Evolutionary conservation across 345 rosid species (phyloP).

Genomic region (Citrus unshiu): DNA sequence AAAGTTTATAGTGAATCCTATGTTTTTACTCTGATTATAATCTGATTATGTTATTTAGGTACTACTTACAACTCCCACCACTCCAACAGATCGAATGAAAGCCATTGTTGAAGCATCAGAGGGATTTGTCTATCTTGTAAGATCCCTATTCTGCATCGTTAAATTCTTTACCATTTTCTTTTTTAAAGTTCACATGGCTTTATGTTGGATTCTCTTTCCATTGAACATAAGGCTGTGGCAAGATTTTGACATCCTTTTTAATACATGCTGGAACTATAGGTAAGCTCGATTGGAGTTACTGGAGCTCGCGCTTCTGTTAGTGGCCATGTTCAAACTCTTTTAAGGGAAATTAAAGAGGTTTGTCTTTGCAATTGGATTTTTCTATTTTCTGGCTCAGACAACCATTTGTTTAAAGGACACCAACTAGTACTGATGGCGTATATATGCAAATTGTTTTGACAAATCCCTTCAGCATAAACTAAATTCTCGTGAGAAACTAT

Average conservation of each 20-base stretch:
- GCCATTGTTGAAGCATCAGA: constrained; percentile 83
- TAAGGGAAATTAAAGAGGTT: constrained; percentile 70
- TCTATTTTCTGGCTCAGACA: not conserved
- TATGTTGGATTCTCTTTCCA: constrained; percentile 1
- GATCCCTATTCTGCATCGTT: constrained; percentile 15
- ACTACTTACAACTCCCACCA: constrained; percentile 80
- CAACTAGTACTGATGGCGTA: not conserved
- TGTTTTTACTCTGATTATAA: constrained; percentile 10
- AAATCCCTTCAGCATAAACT: not conserved
- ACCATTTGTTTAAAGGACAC: not conserved
- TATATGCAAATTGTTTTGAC: not conserved
- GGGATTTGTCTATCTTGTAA: constrained; percentile 87
- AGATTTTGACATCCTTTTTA: not conserved
- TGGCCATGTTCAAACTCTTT: constrained; percentile 54
- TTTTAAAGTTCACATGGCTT: not conserved
- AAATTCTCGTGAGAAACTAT: not conserved
- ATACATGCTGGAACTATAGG: constrained; percentile 39
- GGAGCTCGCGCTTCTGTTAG: constrained; percentile 81
- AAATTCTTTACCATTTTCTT: not conserved
- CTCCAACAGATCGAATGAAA: constrained; percentile 68
- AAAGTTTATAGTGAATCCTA: not conserved
- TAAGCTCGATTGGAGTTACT: constrained; percentile 84
- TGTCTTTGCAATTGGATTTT: not conserved
- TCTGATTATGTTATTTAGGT: constrained; percentile 42
- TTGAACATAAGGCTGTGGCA: not conserved